These are phyloP conservation scores for Penicillium sp. DNA, from an alignment of 2,329 filamentous ascomycete genomes.

Conservation along the genomic window DNA sequence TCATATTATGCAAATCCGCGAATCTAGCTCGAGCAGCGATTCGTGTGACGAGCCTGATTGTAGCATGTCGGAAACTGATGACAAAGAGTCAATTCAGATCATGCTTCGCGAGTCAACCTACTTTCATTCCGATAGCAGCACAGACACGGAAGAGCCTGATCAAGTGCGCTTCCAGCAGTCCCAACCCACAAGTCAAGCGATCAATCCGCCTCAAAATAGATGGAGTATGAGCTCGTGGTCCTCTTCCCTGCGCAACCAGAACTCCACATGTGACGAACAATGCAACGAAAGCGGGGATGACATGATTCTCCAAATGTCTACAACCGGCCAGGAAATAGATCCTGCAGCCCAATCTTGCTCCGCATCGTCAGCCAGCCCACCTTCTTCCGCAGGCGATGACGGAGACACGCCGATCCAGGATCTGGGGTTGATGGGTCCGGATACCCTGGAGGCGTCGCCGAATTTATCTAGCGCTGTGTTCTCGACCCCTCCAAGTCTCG, in stretches of 20 bases:
- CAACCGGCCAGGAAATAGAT: constrained; percentile 27
- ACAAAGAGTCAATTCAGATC: constrained; percentile 56
- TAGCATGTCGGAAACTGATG: constrained; percentile 48
- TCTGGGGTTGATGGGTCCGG: constrained; percentile 43
- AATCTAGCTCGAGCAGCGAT: constrained; percentile 43
- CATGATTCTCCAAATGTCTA: constrained; percentile 27
- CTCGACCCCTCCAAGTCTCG: constrained; percentile 52
- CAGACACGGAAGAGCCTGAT: constrained; percentile 30
- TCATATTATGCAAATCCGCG: constrained; percentile 51
- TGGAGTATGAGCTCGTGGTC: constrained; percentile 49
- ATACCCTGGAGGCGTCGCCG: constrained; percentile 30
- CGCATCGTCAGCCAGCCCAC: constrained; percentile 30
- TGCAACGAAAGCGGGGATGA: constrained; percentile 40
- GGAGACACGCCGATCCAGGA: constrained; percentile 14
- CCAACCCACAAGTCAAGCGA: no score
- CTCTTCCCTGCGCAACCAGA: constrained; percentile 40
- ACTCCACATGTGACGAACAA: constrained; percentile 32
- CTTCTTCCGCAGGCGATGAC: constrained; percentile 40
- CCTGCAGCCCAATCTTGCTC: constrained; percentile 37
- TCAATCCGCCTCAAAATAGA: constrained; percentile 30
- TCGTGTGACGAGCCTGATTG: constrained; percentile 41
- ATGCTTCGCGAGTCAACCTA: constrained; percentile 51
- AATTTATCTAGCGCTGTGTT: constrained; percentile 45
- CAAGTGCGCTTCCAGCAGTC: constrained; percentile 22
- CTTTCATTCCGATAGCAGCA: constrained; percentile 32